Percentiles rank a stretch among this genome's conserved stretches.
These are phyloP conservation scores for Lizanozyma gosingica DNA, from an alignment of 1,139 yeast genomes.

Conservation along the genomic window DNA sequence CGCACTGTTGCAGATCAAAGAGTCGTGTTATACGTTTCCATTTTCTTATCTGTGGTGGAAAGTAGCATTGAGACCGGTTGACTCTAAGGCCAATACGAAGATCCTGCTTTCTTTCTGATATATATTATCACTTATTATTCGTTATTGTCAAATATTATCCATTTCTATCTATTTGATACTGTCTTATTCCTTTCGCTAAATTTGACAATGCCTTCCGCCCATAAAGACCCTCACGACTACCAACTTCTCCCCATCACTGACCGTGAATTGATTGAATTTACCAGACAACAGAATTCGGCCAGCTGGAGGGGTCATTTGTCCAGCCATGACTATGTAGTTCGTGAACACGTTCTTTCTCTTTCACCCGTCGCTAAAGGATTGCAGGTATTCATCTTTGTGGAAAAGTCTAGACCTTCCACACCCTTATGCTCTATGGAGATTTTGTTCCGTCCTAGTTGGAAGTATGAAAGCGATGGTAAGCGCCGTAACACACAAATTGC, in stretches of 20 bases:
- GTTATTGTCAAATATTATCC: no score
- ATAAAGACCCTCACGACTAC: slow-evolving; percentile 5
- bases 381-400: slow-evolving; percentile 22
- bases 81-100: no score
- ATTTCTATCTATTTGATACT: no score
- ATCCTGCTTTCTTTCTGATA: no score
- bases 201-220: neutral
- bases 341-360: slow-evolving; percentile 23
- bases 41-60: no score
- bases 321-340: slow-evolving; percentile 23
- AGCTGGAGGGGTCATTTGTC: slow-evolving; percentile 32
- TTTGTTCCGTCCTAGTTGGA: slow-evolving; percentile 22
- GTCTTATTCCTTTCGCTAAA: no score
- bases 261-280: slow-evolving; percentile 18
- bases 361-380: slow-evolving; percentile 10
- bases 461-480: slow-evolving; percentile 8
- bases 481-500: slow-evolving; percentile 13
- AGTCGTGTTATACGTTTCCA: no score
- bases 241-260: slow-evolving; percentile 17
- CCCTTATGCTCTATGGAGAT: slow-evolving; percentile 30
- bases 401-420: slow-evolving; percentile 12
- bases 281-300: slow-evolving; percentile 21
- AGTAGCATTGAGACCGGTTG: no score
- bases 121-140: no score
- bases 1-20: no score